phyloP scores from a whole-genome alignment of 208 protist genomes.

The Borovskyia barvae region DNA sequence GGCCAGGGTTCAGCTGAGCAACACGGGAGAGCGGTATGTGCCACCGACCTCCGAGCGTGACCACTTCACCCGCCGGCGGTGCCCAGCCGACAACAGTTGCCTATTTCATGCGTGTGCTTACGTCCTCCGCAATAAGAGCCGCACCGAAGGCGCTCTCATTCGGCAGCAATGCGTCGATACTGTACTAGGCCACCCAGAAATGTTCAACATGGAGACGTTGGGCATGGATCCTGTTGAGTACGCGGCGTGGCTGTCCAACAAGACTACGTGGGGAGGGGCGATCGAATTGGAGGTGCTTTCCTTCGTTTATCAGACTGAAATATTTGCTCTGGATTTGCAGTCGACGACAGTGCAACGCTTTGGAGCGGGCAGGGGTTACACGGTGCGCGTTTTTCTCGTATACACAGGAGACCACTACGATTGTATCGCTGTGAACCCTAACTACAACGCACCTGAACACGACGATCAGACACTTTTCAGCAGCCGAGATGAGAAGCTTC shows the following conservation, averaged over 20 bases:
- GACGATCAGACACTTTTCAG: conserved; percentile 91
- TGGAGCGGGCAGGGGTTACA: conserved; percentile 84
- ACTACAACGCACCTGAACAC: conserved; percentile 61
- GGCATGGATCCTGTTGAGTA: conserved; percentile 71
- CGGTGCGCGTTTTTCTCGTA: conserved; percentile 80
- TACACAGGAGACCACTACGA: conserved; percentile 96
- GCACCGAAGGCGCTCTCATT: conserved; percentile 62
- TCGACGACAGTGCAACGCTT: conserved; percentile 74
- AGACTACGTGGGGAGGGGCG: conserved; percentile 89
- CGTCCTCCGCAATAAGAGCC: conserved; percentile 83
- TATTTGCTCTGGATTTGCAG: conserved; percentile 86
- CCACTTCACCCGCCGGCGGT: conserved; percentile 84
- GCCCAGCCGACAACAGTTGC: conserved; percentile 94
- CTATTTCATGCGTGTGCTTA: conserved; percentile 94
- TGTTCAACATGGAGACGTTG: conserved; percentile 73
- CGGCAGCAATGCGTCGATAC: conserved; percentile 75
- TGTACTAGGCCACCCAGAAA: conserved; percentile 69
- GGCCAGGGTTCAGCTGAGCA: conserved; percentile 49
- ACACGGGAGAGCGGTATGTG: conserved; percentile 73
- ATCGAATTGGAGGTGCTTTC: conserved; percentile 92
- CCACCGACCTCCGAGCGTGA: conserved; percentile 63
- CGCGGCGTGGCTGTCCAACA: conserved; percentile 63
- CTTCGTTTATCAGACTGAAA: conserved; percentile 84
- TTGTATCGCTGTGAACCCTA: conserved; percentile 84
- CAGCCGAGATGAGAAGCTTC: conserved; percentile 63